Evolutionary conservation across 768 basidiomycete species (phyloP).

Genomic region (Pleurotus eryngii): DNA sequence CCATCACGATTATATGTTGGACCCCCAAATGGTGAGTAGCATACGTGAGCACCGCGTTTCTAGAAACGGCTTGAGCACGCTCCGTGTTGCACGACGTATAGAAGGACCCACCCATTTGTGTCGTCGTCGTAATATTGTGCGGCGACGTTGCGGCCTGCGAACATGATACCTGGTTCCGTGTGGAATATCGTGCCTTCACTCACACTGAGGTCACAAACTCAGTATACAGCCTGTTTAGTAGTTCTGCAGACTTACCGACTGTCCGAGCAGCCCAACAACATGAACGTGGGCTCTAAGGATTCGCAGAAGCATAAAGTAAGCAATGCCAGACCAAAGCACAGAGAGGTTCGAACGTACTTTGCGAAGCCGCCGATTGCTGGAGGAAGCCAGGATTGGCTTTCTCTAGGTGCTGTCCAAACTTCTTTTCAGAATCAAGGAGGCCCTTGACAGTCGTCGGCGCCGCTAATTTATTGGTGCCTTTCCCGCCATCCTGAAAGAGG

Average conservation of each 20-base stretch:
- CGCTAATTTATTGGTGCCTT: not conserved
- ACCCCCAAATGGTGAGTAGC: conserved; percentile 15
- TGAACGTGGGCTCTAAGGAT: conserved; percentile 17
- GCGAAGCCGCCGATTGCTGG: not conserved
- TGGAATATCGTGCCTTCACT: conserved; percentile 21
- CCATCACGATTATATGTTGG: conserved; percentile 21
- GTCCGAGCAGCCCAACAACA: conserved; percentile 21
- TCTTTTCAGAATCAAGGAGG: not conserved
- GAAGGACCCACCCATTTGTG: conserved; percentile 14
- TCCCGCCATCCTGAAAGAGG: not conserved
- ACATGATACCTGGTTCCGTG: conserved; percentile 19
- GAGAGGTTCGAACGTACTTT: not conserved
- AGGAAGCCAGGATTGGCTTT: not conserved
- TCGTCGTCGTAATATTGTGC: conserved; percentile 17
- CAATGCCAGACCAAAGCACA: not conserved
- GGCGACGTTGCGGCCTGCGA: conserved; percentile 20
- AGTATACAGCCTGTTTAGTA: not conserved
- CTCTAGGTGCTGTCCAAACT: not conserved
- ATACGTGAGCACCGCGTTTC: conserved; percentile 18
- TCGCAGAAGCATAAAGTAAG: not conserved
- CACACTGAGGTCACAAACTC: conserved; percentile 3
- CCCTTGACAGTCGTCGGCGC: not conserved
- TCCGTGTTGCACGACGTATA: not conserved
- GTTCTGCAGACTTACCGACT: conserved; percentile 10
- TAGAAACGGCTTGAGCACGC: not conserved